These are phyloP conservation scores for Dactylonectria estremocensis DNA, from an alignment of 2,329 filamentous ascomycete genomes.

Conservation along the genomic window DNA sequence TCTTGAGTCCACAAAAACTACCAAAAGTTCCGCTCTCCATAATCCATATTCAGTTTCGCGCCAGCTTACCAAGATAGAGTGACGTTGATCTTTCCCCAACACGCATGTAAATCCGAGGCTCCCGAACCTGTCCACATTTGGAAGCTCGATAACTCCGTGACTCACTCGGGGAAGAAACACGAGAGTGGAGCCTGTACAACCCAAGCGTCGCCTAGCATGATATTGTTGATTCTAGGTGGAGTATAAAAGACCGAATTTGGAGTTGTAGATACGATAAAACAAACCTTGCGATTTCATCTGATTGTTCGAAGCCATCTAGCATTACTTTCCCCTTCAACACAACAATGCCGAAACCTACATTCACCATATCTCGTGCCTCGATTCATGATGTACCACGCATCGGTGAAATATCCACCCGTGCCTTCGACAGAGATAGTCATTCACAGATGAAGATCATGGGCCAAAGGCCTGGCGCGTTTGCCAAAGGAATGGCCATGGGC, in stretches of 20 bases:
- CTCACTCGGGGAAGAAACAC: not conserved
- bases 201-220: not conserved
- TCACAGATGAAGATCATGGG: conserved; percentile 55
- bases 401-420: conserved; percentile 12
- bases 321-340: not conserved
- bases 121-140: not conserved
- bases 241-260: not conserved
- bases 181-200: not conserved
- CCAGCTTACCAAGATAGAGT: too few species aligned
- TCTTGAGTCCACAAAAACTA: too few species aligned
- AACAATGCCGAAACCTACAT: not conserved
- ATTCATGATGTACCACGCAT: not conserved
- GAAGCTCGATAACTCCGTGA: conserved; percentile 8
- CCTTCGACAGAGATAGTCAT: conserved; percentile 53
- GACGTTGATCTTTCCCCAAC: not conserved
- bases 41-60: not conserved
- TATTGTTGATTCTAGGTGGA: not conserved
- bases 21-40: too few species aligned
- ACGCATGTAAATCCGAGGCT: not conserved
- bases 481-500: conserved; percentile 43
- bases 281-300: too few species aligned
- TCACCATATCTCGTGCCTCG: conserved; percentile 1
- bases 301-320: not conserved
- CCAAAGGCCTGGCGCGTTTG: conserved; percentile 49
- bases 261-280: too few species aligned